These are phyloP conservation scores for Waitea zeae DNA, from an alignment of 1,284 basidiomycete species.

Conservation along the genomic window DNA sequence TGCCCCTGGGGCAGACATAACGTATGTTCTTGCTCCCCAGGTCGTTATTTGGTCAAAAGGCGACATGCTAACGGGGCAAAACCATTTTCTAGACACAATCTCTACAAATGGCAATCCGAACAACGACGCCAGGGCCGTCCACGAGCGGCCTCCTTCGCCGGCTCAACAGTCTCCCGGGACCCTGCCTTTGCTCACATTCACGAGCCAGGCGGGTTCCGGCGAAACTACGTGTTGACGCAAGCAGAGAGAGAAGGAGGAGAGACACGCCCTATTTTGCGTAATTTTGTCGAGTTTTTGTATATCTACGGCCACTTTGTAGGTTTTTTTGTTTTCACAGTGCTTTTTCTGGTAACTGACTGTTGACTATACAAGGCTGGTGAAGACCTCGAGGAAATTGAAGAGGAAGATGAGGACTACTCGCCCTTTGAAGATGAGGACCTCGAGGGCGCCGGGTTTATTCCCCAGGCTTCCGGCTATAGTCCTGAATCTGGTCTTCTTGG, in stretches of 20 bases:
- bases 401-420: conserved; percentile 26
- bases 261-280: conserved; percentile 54
- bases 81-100: no score
- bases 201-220: conserved; percentile 84
- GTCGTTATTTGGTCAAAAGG: no score
- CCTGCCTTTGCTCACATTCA: conserved; percentile 83
- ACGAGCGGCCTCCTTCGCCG: conserved; percentile 60
- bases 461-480: no score
- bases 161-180: conserved; percentile 27
- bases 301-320: conserved; percentile 92
- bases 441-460: no score
- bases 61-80: no score
- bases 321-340: no score
- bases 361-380: no score
- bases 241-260: conserved; percentile 51
- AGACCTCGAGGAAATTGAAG: conserved; percentile 80
- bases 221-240: conserved; percentile 67
- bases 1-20: conserved; percentile 75
- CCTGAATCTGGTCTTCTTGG: not conserved
- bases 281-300: conserved; percentile 86
- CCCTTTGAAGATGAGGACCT: conserved; percentile 6
- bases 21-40: no score
- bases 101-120: conserved; percentile 87
- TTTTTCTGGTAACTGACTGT: no score
- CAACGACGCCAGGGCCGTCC: conserved; percentile 42